Evolutionary conservation across 495 filamentous ascomycete species (phyloP).

Genomic region (Hyphodiscus hymeniophilus): DNA sequence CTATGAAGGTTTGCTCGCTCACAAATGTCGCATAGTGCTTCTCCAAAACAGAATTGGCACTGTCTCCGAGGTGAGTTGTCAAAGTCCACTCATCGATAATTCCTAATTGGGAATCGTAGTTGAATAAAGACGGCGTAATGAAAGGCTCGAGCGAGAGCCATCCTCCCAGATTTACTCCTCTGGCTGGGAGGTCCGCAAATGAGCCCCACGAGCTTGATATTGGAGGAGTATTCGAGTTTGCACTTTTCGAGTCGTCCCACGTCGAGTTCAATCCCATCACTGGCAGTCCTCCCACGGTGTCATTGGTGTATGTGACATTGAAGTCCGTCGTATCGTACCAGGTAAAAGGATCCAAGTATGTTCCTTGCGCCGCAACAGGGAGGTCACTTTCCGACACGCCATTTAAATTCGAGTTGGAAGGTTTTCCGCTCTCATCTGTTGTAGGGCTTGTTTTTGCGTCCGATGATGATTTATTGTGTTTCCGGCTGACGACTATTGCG

Average conservation of each 20-base stretch:
- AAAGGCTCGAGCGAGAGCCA: conserved; percentile 95
- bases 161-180: conserved; percentile 89
- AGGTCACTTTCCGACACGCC: conserved; percentile 53
- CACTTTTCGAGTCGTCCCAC: conserved; percentile 75
- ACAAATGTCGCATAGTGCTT: conserved; percentile 88
- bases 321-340: conserved; percentile 92
- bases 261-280: conserved; percentile 82
- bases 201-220: conserved; percentile 62
- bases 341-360: conserved; percentile 79
- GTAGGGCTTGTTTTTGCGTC: conserved; percentile 12
- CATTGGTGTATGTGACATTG: conserved; percentile 88
- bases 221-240: conserved; percentile 73
- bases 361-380: conserved; percentile 60
- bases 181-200: conserved; percentile 73
- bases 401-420: conserved; percentile 51
- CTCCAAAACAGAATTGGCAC: conserved; percentile 60
- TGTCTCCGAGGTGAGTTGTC: conserved; percentile 55
- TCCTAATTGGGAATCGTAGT: conserved; percentile 51
- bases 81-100: conserved; percentile 89
- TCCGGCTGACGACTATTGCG: conserved; percentile 63
- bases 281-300: conserved; percentile 73
- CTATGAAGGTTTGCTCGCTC: conserved; percentile 69
- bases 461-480: conserved; percentile 34
- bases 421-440: conserved; percentile 25
- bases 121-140: conserved; percentile 87